These are phyloP conservation scores for Trichocomaceae sp. DNA, from an alignment of 2,329 filamentous ascomycete species.

Conservation along the genomic window DNA sequence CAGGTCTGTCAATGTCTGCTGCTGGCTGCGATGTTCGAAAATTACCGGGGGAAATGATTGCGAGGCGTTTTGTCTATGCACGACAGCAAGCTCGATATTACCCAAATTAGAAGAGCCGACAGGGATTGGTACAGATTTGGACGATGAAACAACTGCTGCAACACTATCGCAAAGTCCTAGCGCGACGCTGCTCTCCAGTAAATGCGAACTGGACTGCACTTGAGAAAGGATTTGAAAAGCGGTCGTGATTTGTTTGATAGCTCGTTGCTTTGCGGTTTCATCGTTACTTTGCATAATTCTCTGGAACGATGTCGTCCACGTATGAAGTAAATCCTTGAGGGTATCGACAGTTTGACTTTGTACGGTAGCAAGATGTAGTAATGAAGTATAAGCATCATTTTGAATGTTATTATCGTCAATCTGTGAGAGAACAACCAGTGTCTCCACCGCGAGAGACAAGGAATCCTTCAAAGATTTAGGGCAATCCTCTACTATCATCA, in stretches of 20 bases:
- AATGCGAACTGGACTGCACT: slow-evolving; percentile 57
- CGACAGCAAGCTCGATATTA: slow-evolving; percentile 23
- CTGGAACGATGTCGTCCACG: slow-evolving; percentile 74
- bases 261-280: slow-evolving; percentile 65
- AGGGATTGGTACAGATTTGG: slow-evolving; percentile 25
- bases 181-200: slow-evolving; percentile 61
- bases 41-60: slow-evolving; percentile 55
- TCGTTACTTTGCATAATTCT: slow-evolving; percentile 78
- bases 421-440: slow-evolving; percentile 62
- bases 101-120: slow-evolving; percentile 18
- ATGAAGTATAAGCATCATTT: slow-evolving; percentile 30
- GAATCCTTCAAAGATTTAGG: slow-evolving; percentile 64
- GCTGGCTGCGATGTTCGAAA: slow-evolving; percentile 60
- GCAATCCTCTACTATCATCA: slow-evolving; percentile 72
- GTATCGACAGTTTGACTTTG: slow-evolving; percentile 57
- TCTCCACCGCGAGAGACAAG: slow-evolving; percentile 68
- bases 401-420: slow-evolving; percentile 40
- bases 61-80: slow-evolving; percentile 20
- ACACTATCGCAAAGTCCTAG: slow-evolving; percentile 70
- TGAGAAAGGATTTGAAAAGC: slow-evolving; percentile 61
- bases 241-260: slow-evolving; percentile 69
- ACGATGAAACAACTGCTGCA: slow-evolving; percentile 39
- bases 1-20: slow-evolving; percentile 56
- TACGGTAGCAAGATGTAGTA: slow-evolving; percentile 58
- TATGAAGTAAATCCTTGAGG: slow-evolving; percentile 65